These are phyloP conservation scores for Suillus tomentosus DNA, from an alignment of 768 basidiomycete species.

Conservation along the genomic window DNA sequence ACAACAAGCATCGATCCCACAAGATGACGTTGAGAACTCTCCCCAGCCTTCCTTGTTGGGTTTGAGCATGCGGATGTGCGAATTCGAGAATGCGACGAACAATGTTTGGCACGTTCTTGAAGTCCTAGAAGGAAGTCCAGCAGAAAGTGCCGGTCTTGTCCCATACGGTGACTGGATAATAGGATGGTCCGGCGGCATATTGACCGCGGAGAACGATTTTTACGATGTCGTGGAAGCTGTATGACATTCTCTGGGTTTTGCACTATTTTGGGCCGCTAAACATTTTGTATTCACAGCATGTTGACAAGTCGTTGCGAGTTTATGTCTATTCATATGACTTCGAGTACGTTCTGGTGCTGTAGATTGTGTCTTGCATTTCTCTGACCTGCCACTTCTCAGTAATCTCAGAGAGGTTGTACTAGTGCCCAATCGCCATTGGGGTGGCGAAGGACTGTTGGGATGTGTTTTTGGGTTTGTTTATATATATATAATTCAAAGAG, in stretches of 20 bases:
- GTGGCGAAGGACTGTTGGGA: constrained; percentile 92
- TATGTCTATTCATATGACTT: constrained; percentile 98
- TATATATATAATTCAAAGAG: not conserved
- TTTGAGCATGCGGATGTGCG: constrained; percentile 90
- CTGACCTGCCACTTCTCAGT: constrained; percentile 42
- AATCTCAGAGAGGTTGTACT: constrained; percentile 91
- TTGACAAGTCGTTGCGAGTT: constrained; percentile 90
- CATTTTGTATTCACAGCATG: constrained; percentile 56
- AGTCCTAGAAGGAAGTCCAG: constrained; percentile 93
- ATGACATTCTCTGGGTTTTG: constrained; percentile 30
- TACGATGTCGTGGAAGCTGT: constrained; percentile 94
- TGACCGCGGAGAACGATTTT: constrained; percentile 92
- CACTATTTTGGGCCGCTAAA: not conserved
- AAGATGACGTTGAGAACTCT: constrained; percentile 42
- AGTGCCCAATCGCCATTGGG: constrained; percentile 97
- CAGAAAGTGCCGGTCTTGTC: constrained; percentile 94
- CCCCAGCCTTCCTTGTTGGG: constrained; percentile 90
- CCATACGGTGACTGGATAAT: constrained; percentile 81
- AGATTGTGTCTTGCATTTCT: not conserved
- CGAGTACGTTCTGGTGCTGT: constrained; percentile 59
- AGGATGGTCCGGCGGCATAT: constrained; percentile 94
- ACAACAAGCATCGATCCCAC: constrained; percentile 39
- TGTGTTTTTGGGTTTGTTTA: constrained; percentile 88
- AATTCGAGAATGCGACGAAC: constrained; percentile 84
- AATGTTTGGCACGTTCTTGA: constrained; percentile 99